Conservation (phyloP, 73 alveolate species). For the Tetrahymena thermophila region DNA sequence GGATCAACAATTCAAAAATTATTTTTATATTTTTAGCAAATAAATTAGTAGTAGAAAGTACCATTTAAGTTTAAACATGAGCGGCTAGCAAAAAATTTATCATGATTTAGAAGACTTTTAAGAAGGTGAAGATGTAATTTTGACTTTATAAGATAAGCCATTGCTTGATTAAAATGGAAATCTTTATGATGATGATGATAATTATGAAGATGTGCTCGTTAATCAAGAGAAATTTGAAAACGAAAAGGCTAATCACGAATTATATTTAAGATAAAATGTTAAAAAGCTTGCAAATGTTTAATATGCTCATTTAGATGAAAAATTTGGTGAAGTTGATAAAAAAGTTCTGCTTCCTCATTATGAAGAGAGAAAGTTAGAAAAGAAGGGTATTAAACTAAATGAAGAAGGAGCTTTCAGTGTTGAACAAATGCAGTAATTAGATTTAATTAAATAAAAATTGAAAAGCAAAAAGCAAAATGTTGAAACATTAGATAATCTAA, state of each 20-base stretch:
- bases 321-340: neutral
- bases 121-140: neutral
- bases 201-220: neutral
- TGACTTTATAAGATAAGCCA: neutral
- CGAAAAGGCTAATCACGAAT: neutral
- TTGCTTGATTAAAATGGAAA: neutral
- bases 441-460: neutral
- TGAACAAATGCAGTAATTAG: neutral
- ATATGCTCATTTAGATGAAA: neutral
- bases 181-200: neutral
- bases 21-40: neutral
- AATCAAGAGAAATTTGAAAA: neutral
- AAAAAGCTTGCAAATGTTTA: neutral
- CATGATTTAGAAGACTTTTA: neutral
- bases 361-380: neutral
- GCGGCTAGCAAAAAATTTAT: neutral
- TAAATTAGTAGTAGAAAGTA: neutral
- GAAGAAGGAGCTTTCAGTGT: neutral
- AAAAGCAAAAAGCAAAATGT: neutral
- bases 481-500: neutral
- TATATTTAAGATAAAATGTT: neutral
- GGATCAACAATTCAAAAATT: neutral
- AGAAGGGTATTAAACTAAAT: neutral
- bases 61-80: neutral
- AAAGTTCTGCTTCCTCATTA: neutral